phyloP scores from a whole-genome alignment of 345 rosid genomes.

The Gossypioides kirkii region DNA sequence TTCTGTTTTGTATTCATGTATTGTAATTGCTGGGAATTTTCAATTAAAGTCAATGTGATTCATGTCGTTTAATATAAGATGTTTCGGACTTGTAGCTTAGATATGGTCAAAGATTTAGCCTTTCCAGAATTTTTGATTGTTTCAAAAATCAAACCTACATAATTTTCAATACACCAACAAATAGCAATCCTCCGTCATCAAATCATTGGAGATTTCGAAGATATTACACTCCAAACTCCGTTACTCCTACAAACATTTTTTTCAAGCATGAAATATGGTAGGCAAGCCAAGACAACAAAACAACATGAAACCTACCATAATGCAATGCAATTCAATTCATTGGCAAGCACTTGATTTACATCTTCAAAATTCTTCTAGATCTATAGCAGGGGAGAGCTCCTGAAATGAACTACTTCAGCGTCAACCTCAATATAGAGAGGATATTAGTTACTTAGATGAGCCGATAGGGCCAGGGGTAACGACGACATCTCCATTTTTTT shows the following conservation, averaged over 20 bases:
- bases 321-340: neutral
- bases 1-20: neutral
- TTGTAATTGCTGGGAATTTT: neutral
- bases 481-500: too few species aligned
- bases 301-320: neutral
- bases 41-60: neutral
- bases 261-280: neutral
- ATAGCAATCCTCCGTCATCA: too few species aligned
- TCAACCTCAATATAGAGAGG: constrained; percentile 13
- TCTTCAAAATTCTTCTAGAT: constrained; percentile 8
- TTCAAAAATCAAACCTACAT: neutral
- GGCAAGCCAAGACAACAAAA: neutral
- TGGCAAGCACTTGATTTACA: constrained; percentile 16
- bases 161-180: neutral
- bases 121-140: neutral
- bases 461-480: too few species aligned
- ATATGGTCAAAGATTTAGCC: neutral
- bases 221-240: neutral
- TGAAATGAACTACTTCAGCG: constrained; percentile 25
- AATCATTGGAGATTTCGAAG: neutral
- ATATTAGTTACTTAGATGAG: constrained; percentile 16
- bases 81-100: neutral
- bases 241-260: neutral
- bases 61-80: neutral
- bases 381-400: constrained; percentile 34